Conservation (phyloP, 2,329 filamentous ascomycete species). For the Penicillium polonicum region DNA sequence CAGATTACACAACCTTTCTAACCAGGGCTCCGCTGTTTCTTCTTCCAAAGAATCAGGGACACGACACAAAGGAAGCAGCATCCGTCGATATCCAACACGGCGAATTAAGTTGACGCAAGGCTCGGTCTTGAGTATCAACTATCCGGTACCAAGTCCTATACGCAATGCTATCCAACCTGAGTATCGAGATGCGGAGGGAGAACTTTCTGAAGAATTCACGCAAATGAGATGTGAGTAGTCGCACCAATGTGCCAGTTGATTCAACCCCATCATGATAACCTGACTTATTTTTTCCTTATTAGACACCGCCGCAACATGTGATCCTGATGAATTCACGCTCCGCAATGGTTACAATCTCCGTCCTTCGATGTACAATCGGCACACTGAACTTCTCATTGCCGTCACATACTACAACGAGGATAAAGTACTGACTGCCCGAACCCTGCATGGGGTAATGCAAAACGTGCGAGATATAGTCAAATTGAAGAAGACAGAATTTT, state of each 20-base stretch:
- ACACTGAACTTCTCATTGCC: conserved; percentile 90
- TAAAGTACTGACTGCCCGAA: conserved; percentile 83
- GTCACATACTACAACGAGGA: conserved; percentile 99
- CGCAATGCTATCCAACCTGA: conserved; percentile 16
- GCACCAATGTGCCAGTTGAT: not conserved
- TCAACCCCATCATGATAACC: not conserved
- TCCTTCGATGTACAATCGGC: conserved; percentile 94
- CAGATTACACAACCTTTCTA: conserved; percentile 5
- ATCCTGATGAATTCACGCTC: conserved; percentile 93
- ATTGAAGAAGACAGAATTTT: conserved; percentile 95
- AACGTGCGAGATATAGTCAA: conserved; percentile 97
- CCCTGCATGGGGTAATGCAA: conserved; percentile 93
- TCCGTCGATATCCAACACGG: conserved; percentile 16
- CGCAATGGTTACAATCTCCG: conserved; percentile 97
- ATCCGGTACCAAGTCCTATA: conserved; percentile 18
- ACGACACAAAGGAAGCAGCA: conserved; percentile 2
- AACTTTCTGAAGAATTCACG: conserved; percentile 17
- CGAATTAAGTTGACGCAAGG: conserved; percentile 18
- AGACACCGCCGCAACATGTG: conserved; percentile 90
- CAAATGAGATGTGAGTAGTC: conserved; percentile 17
- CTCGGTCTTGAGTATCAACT: conserved; percentile 16
- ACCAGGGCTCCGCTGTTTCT: conserved; percentile 5
- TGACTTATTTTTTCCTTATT: not conserved
- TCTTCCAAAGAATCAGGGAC: conserved; percentile 1
- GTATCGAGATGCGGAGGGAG: conserved; percentile 15